Evolutionary conservation across 2,329 filamentous ascomycete species (phyloP).

Genomic region (Paraconiothyrium brasiliense): DNA sequence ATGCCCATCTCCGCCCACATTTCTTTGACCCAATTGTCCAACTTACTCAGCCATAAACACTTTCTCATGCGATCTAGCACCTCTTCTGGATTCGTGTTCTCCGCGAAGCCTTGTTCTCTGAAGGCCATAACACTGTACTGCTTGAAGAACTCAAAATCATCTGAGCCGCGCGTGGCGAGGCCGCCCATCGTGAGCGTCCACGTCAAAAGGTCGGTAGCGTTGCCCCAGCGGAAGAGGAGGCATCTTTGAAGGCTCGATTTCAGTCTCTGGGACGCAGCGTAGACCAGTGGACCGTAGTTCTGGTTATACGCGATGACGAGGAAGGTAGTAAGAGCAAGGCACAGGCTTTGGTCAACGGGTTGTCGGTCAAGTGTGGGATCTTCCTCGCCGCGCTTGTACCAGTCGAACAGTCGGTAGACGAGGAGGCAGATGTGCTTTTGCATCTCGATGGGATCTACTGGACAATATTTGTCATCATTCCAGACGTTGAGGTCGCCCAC

Average conservation of each 20-base stretch:
- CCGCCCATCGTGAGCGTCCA: slow-evolving; percentile 44
- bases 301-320: slow-evolving; percentile 36
- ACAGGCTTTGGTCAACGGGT: slow-evolving; percentile 37
- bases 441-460: slow-evolving; percentile 39
- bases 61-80: slow-evolving; percentile 26
- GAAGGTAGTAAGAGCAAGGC: slow-evolving; percentile 39
- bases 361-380: background rate
- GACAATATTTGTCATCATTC: slow-evolving; percentile 26
- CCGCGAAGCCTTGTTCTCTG: slow-evolving; percentile 20
- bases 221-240: slow-evolving; percentile 29
- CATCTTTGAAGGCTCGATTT: slow-evolving; percentile 26
- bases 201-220: slow-evolving; percentile 33
- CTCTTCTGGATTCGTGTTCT: slow-evolving; percentile 23
- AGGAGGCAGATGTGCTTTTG: slow-evolving; percentile 43
- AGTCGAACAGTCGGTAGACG: slow-evolving; percentile 38
- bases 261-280: slow-evolving; percentile 35
- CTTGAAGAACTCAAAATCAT: slow-evolving; percentile 29
- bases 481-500: slow-evolving; percentile 33
- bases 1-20: slow-evolving; percentile 15
- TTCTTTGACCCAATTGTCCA: slow-evolving; percentile 14
- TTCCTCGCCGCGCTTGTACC: slow-evolving; percentile 34
- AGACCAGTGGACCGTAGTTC: slow-evolving; percentile 26
- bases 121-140: slow-evolving; percentile 28
- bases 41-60: slow-evolving; percentile 17
- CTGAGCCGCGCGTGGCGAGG: slow-evolving; percentile 30